Conservation (phyloP, 2,329 filamentous ascomycete genomes). For the Pseudogymnoascus destructans region DNA sequence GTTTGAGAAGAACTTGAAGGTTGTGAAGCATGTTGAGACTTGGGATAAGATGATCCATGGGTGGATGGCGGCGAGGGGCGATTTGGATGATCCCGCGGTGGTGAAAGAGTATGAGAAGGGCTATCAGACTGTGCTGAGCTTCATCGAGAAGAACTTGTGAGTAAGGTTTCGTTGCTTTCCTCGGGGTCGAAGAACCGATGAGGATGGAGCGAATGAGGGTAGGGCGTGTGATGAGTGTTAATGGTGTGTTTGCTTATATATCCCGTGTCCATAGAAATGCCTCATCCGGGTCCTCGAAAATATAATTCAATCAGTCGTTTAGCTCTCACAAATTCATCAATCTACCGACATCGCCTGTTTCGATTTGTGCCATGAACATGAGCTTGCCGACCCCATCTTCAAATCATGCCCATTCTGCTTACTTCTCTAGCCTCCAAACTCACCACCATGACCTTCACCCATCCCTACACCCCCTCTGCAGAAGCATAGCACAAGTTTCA, state of each 20-base stretch:
- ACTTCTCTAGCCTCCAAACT: background rate
- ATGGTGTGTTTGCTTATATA: background rate
- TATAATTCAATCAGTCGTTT: background rate
- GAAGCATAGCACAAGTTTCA: background rate
- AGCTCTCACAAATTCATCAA: background rate
- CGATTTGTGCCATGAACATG: background rate
- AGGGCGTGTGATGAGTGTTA: background rate
- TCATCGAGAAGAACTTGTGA: conserved; percentile 32
- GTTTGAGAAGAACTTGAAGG: conserved; percentile 32
- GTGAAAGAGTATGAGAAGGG: conserved; percentile 37
- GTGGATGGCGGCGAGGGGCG: conserved; percentile 43
- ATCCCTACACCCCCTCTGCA: background rate
- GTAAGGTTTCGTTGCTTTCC: conserved; percentile 11
- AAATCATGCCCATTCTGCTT: background rate
- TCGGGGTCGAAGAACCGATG: background rate
- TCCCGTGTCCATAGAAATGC: background rate
- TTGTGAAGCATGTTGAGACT: conserved; percentile 35
- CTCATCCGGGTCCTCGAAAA: background rate
- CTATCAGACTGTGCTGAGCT: conserved; percentile 33
- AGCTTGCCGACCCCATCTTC: conserved; percentile 23
- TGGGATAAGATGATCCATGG: conserved; percentile 40
- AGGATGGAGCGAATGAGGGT: background rate
- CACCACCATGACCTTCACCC: background rate
- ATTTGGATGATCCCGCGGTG: conserved; percentile 34
- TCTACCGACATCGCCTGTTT: background rate